Percentiles rank a stretch among this genome's conserved stretches.
Conservation (phyloP, 1,139 yeast genomes). For the Scheffersomyces illinoinensis region DNA sequence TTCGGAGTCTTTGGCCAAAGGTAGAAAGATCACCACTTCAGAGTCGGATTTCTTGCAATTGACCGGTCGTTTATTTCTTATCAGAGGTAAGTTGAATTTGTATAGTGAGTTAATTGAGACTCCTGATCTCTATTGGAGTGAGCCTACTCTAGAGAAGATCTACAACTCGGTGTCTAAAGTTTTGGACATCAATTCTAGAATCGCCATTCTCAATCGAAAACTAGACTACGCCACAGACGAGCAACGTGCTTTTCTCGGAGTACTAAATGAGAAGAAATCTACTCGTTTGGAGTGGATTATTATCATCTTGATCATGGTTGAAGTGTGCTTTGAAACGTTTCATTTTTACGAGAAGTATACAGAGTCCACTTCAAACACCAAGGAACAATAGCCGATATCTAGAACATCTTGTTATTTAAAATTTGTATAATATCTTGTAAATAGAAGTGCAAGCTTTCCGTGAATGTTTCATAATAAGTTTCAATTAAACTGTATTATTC, state of each 20-base stretch:
- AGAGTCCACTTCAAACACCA: conserved; percentile 1
- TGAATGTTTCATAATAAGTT: background rate
- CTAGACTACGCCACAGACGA: conserved; percentile 90
- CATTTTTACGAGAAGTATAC: conserved; percentile 40
- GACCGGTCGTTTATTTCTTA: conserved; percentile 71
- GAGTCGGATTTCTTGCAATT: conserved; percentile 66
- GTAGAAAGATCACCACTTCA: conserved; percentile 54
- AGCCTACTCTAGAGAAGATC: conserved; percentile 76
- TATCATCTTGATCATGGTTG: conserved; percentile 76
- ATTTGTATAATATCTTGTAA: background rate
- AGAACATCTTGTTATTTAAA: background rate
- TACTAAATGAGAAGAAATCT: conserved; percentile 74
- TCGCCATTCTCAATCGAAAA: conserved; percentile 76
- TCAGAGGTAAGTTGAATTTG: conserved; percentile 79
- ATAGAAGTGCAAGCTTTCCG: background rate
- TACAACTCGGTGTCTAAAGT: conserved; percentile 70
- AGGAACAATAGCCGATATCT: background rate
- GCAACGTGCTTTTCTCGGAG: conserved; percentile 72
- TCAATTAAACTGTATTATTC: background rate
- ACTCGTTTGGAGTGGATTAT: conserved; percentile 86
- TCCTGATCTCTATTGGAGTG: conserved; percentile 92
- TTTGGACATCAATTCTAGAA: conserved; percentile 75
- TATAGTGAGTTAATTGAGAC: conserved; percentile 91
- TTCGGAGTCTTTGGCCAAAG: conserved; percentile 67
- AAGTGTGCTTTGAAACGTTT: conserved; percentile 75